These are phyloP conservation scores for Triticum urartu DNA, from an alignment of 176 grass and related monocot genomes.

Conservation along the genomic window DNA sequence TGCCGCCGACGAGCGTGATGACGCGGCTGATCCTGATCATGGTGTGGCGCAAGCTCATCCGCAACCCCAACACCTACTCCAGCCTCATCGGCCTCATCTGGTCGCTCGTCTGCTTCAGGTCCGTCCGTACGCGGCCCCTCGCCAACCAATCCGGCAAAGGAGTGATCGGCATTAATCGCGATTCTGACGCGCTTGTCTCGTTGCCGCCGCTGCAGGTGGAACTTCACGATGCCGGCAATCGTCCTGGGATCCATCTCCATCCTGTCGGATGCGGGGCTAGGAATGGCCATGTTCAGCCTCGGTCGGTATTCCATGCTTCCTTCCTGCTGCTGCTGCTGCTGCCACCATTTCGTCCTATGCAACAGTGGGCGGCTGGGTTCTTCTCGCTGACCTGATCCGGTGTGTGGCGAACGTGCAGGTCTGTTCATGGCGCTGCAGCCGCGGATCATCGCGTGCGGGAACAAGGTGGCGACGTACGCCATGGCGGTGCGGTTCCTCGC, in stretches of 20 bases:
- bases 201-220: slow-evolving; percentile 53
- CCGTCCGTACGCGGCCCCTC: slow-evolving; percentile 6
- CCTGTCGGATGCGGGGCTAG: slow-evolving; percentile 95
- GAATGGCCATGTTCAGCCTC: slow-evolving; percentile 99
- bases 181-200: no score
- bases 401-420: slow-evolving; percentile 28
- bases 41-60: slow-evolving; percentile 99
- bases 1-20: slow-evolving; percentile 99
- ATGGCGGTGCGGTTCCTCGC: slow-evolving; percentile 92
- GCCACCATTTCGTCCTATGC: not conserved
- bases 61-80: slow-evolving; percentile 99
- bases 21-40: slow-evolving; percentile 97
- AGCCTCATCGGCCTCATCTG: slow-evolving; percentile 94
- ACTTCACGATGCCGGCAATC: slow-evolving; percentile 94
- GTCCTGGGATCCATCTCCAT: slow-evolving; percentile 87
- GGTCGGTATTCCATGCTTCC: slow-evolving; percentile 39
- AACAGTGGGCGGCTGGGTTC: not conserved
- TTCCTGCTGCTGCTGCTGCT: not conserved
- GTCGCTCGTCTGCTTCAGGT: slow-evolving; percentile 98
- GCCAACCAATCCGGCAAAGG: no score
- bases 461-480: slow-evolving; percentile 78
- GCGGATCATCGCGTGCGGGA: slow-evolving; percentile 93
- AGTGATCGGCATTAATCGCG: no score
- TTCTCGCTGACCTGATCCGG: not conserved
- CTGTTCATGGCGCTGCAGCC: slow-evolving; percentile 99